A percentile compares a stretch with the other conserved stretches of the same genome.
These are phyloP conservation scores for Metschnikowia noctiluminum DNA, from an alignment of 805 yeast genomes.

Conservation along the genomic window DNA sequence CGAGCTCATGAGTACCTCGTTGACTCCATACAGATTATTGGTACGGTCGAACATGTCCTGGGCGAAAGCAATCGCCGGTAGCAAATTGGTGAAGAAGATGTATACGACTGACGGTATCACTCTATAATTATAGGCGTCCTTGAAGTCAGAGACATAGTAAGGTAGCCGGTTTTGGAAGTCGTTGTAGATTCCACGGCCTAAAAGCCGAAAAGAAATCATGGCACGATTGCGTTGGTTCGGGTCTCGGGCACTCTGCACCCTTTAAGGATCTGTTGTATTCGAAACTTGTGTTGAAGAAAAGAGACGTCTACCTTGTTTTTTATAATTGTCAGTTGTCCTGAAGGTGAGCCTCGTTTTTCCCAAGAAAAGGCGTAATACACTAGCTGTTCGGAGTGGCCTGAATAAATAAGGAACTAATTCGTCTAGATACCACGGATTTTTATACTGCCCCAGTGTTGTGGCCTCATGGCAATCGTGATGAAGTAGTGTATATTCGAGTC, in stretches of 20 bases:
- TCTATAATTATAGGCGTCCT: slow-evolving; percentile 79
- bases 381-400: too few relatives aligned
- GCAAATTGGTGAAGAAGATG: slow-evolving; percentile 82
- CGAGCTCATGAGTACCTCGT: slow-evolving; percentile 78
- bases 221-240: background rate
- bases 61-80: slow-evolving; percentile 95
- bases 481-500: background rate
- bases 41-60: slow-evolving; percentile 97
- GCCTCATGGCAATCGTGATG: background rate
- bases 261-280: too few relatives aligned
- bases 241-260: too few relatives aligned
- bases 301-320: too few relatives aligned
- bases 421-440: too few relatives aligned
- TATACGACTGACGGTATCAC: slow-evolving; percentile 81
- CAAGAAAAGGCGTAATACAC: too few relatives aligned
- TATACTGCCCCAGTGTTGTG: too few relatives aligned
- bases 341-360: too few relatives aligned
- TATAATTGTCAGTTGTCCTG: too few relatives aligned
- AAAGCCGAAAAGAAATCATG: slow-evolving; percentile 5
- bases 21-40: slow-evolving; percentile 81
- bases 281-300: too few relatives aligned
- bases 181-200: slow-evolving; percentile 49
- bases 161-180: slow-evolving; percentile 59
- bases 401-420: too few relatives aligned
- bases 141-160: slow-evolving; percentile 72